Percentiles rank a stretch among this genome's conserved stretches.
These are phyloP conservation scores for Botrytis squamosa DNA, from an alignment of 2,329 filamentous ascomycete genomes.

Conservation along the genomic window DNA sequence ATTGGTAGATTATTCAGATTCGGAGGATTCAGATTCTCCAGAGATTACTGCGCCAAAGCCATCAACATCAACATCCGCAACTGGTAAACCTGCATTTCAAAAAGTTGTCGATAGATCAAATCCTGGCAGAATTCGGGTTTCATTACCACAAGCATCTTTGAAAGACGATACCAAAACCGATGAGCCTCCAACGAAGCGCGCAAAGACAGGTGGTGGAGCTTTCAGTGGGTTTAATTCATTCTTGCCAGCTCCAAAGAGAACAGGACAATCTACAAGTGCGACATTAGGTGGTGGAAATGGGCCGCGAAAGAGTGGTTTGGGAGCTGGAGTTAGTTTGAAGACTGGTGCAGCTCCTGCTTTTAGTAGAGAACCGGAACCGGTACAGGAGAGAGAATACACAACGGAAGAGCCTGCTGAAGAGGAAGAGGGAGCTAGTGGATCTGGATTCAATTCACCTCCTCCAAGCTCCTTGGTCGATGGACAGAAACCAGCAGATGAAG, in stretches of 20 bases:
- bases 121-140: constrained; percentile 80
- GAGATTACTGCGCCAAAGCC: constrained; percentile 38
- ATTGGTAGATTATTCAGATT: constrained; percentile 71
- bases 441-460: constrained; percentile 42
- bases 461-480: constrained; percentile 53
- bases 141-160: constrained; percentile 56
- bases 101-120: constrained; percentile 81
- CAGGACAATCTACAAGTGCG: constrained; percentile 44
- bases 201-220: constrained; percentile 58
- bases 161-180: constrained; percentile 44
- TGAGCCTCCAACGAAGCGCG: constrained; percentile 69
- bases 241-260: constrained; percentile 76
- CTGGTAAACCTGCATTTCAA: constrained; percentile 63
- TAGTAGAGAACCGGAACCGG: constrained; percentile 53
- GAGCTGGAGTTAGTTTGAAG: constrained; percentile 69
- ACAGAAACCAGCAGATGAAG: constrained; percentile 57
- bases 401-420: constrained; percentile 31
- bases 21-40: constrained; percentile 60
- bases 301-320: constrained; percentile 37
- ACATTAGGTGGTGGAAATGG: constrained; percentile 35
- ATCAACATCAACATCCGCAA: constrained; percentile 27
- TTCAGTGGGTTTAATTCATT: constrained; percentile 85
- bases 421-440: constrained; percentile 30
- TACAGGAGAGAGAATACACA: constrained; percentile 23
- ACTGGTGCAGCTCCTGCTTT: constrained; percentile 84